Conservation (phyloP, 2,329 filamentous ascomycete species). For the Fusarium concolor region DNA sequence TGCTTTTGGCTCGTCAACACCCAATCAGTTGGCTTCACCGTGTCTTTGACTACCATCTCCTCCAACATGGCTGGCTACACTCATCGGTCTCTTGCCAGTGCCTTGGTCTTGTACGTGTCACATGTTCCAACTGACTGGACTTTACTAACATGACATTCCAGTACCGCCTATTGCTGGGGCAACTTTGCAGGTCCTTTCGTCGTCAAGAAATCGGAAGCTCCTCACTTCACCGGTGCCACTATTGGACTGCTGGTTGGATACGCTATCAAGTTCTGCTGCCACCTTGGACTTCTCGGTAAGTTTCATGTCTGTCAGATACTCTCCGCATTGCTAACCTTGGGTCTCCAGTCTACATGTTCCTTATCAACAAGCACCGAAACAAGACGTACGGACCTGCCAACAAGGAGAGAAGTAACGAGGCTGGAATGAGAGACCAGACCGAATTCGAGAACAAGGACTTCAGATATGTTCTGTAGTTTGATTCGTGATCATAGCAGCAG, state of each 20-base stretch:
- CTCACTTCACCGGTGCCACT: constrained; percentile 4
- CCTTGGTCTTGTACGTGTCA: constrained; percentile 1
- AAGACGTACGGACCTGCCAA: constrained; percentile 13
- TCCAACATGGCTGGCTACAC: constrained; percentile 17
- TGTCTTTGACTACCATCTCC: constrained; percentile 11
- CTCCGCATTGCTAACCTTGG: neutral
- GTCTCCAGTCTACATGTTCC: constrained; percentile 4
- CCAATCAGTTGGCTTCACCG: constrained; percentile 7
- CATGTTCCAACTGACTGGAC: fast-evolving
- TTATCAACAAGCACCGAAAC: constrained; percentile 14
- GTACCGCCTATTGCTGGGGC: constrained; percentile 10
- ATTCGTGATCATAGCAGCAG: neutral
- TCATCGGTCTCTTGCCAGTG: constrained; percentile 4
- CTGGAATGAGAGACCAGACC: constrained; percentile 24
- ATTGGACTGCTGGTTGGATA: constrained; percentile 3
- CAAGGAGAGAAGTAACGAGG: constrained; percentile 23
- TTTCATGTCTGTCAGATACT: neutral
- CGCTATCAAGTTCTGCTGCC: constrained; percentile 4
- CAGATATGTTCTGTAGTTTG: constrained; percentile 7
- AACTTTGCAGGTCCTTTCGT: constrained; percentile 12
- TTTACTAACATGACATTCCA: neutral
- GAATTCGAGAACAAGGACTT: constrained; percentile 27
- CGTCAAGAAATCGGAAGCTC: constrained; percentile 4
- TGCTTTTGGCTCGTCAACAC: constrained; percentile 13
- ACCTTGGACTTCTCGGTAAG: constrained; percentile 6